Percentiles rank a stretch among this genome's conserved stretches.
Conservation (phyloP, 257 asterid genomes). For the Gentiana dahurica region DNA sequence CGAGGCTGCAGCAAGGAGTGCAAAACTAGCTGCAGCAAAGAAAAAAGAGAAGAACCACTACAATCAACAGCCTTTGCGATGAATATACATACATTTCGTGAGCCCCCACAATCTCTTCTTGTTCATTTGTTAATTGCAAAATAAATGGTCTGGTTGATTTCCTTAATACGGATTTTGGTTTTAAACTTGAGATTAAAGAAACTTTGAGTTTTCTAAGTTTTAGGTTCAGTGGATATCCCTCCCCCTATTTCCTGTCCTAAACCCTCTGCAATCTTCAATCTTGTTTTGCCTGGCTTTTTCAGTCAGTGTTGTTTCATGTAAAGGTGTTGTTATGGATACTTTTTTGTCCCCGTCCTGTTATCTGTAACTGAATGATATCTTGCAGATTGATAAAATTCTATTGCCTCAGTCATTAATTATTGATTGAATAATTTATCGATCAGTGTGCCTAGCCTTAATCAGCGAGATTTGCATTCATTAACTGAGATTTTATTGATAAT, state of each 20-base stretch:
- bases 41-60: conserved; percentile 96
- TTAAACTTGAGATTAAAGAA: conserved; percentile 2
- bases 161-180: conserved; percentile 1
- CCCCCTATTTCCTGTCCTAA: not conserved
- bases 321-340: conserved; percentile 1
- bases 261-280: not conserved
- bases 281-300: not conserved
- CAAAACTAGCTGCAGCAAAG: conserved; percentile 81
- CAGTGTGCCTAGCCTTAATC: no score
- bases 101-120: conserved; percentile 10
- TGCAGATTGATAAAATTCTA: no score
- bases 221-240: conserved; percentile 3
- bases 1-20: conserved; percentile 97
- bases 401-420: no score
- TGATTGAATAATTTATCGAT: no score
- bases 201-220: not conserved
- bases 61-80: conserved; percentile 88
- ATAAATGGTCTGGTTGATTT: conserved; percentile 13
- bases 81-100: conserved; percentile 11
- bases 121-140: conserved; percentile 11
- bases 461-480: no score
- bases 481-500: no score
- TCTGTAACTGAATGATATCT: no score
- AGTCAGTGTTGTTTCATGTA: conserved; percentile 5
- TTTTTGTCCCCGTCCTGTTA: no score